Evolutionary conservation across 495 filamentous ascomycete species (phyloP).

Genomic region (Glarea lozoyensis): DNA sequence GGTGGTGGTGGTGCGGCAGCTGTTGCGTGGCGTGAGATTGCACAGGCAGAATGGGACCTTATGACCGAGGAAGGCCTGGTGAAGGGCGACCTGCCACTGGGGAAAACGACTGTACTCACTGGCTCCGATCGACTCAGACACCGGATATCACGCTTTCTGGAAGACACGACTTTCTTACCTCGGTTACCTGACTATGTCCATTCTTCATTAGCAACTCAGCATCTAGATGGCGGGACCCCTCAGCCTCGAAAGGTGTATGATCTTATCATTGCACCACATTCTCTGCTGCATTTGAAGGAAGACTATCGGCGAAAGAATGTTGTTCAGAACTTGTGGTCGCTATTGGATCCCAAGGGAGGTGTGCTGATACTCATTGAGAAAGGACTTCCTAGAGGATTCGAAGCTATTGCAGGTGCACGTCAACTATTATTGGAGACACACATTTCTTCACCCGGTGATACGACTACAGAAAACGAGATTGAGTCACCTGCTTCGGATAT

Average conservation of each 20-base stretch:
- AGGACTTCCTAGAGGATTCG: slow-evolving; percentile 83
- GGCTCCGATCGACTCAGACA: slow-evolving; percentile 52
- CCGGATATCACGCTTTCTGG: slow-evolving; percentile 64
- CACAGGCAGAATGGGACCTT: slow-evolving; percentile 69
- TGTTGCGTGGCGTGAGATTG: slow-evolving; percentile 74
- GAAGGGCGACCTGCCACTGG: slow-evolving; percentile 24
- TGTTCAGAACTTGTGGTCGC: slow-evolving; percentile 79
- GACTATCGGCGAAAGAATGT: slow-evolving; percentile 65
- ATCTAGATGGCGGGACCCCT: slow-evolving; percentile 31
- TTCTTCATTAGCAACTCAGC: slow-evolving; percentile 27
- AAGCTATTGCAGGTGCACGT: slow-evolving; percentile 78
- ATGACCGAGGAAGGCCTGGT: slow-evolving; percentile 43
- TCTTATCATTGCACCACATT: slow-evolving; percentile 81
- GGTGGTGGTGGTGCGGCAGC: slow-evolving; percentile 78
- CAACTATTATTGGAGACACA: slow-evolving; percentile 65
- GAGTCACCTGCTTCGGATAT: slow-evolving; percentile 22
- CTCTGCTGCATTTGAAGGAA: slow-evolving; percentile 62
- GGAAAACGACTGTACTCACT: slow-evolving; percentile 42
- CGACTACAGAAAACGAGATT: slow-evolving; percentile 22
- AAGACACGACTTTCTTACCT: slow-evolving; percentile 87
- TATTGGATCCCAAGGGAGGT: slow-evolving; percentile 77
- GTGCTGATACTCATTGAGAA: slow-evolving; percentile 87
- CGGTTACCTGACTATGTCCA: slow-evolving; percentile 89
- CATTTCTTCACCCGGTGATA: slow-evolving; percentile 55
- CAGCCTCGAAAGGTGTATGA: slow-evolving; percentile 72